These are phyloP conservation scores for Typha latifolia DNA, from an alignment of 176 grass and related monocot genomes.

Conservation along the genomic window DNA sequence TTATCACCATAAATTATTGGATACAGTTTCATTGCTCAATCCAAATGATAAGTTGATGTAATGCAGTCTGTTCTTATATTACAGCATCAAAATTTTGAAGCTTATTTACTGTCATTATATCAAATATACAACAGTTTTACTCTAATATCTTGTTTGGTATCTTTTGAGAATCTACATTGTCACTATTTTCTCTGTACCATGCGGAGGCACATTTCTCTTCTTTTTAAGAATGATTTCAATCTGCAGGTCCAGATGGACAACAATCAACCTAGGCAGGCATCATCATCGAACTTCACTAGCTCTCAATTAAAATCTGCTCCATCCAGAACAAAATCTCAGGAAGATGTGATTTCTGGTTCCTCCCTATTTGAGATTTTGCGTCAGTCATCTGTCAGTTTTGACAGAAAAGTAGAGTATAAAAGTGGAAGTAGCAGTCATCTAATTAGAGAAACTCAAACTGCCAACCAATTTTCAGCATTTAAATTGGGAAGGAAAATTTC, in stretches of 20 bases:
- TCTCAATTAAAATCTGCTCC: conserved; percentile 48
- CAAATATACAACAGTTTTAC: no score
- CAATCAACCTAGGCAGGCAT: conserved; percentile 33
- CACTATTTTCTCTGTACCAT: neutral
- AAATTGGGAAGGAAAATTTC: conserved; percentile 56
- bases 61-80: no score
- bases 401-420: conserved; percentile 30
- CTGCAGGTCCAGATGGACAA: conserved; percentile 37
- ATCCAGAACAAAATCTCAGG: conserved; percentile 17
- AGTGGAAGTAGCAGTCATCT: conserved; percentile 11
- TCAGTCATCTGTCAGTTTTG: conserved; percentile 39
- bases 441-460: conserved; percentile 54
- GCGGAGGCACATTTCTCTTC: neutral
- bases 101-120: no score
- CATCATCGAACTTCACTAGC: conserved; percentile 40
- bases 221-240: neutral
- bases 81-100: no score
- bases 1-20: no score
- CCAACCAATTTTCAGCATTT: conserved; percentile 62
- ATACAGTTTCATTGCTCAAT: no score
- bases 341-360: conserved; percentile 24
- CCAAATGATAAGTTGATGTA: no score
- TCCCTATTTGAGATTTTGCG: conserved; percentile 63
- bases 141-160: neutral
- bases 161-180: neutral